Percentiles rank a stretch among this genome's conserved stretches.
Evolutionary conservation across 176 grass and related monocot species (phyloP).

Genomic region (Sorghum bicolor): Sorghum_bicolor_NCBIv3 NC_012872.2:10687001-10687500

Average conservation of each 20-base stretch:
- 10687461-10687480: not conserved
- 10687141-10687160: not conserved
- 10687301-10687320: not conserved
- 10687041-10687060: conserved; percentile 1
- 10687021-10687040: not conserved
- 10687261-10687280: not conserved
- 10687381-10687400: conserved; percentile 22
- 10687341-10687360: not conserved
- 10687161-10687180: not conserved
- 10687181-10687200: not conserved
- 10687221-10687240: not conserved
- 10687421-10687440: not conserved
- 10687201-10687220: not conserved
- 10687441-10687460: not conserved
- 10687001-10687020: not conserved
- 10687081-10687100: not conserved
- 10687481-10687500: not conserved
- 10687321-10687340: not conserved
- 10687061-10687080: not conserved
- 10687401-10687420: not conserved
- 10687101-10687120: not conserved
- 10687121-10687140: not conserved
- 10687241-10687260: not conserved
- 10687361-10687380: not conserved
- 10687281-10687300: not conserved